These are phyloP conservation scores for Penicillium sclerotigenum DNA, from an alignment of 2,329 filamentous ascomycete species.

Conservation along the genomic window DNA sequence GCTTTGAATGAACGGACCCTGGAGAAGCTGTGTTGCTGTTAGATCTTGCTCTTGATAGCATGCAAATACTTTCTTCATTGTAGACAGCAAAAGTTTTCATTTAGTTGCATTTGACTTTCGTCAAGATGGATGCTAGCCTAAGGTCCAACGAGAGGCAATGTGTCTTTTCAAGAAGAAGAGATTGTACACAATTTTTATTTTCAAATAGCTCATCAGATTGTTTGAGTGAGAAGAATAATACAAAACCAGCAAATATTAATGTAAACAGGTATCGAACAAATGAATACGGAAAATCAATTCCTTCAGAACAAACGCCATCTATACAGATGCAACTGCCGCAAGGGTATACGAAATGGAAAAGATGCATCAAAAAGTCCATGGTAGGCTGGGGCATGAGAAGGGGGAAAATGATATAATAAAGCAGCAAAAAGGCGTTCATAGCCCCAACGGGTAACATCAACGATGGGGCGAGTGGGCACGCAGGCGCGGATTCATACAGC, in stretches of 20 bases:
- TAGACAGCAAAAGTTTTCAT: not conserved
- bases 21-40: not conserved
- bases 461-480: not conserved
- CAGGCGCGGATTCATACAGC: conserved; percentile 25
- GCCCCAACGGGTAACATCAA: conserved; percentile 7
- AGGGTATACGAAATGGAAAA: conserved; percentile 30
- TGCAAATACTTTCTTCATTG: not conserved
- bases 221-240: not conserved
- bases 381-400: conserved; percentile 3
- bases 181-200: not conserved
- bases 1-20: not conserved
- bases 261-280: conserved; percentile 12
- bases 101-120: not conserved
- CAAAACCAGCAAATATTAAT: conserved; percentile 3
- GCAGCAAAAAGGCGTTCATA: conserved; percentile 13
- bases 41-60: not conserved
- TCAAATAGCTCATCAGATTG: not conserved
- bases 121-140: too few species aligned
- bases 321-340: conserved; percentile 30
- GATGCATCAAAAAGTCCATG: conserved; percentile 9
- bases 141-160: not conserved
- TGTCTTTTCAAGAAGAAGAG: not conserved
- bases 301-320: conserved; percentile 30
- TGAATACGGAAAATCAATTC: conserved; percentile 14
- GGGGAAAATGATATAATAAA: conserved; percentile 1